Evolutionary conservation across 495 filamentous ascomycete genomes (phyloP).

Genomic region (Articulospora tetracladia): DNA sequence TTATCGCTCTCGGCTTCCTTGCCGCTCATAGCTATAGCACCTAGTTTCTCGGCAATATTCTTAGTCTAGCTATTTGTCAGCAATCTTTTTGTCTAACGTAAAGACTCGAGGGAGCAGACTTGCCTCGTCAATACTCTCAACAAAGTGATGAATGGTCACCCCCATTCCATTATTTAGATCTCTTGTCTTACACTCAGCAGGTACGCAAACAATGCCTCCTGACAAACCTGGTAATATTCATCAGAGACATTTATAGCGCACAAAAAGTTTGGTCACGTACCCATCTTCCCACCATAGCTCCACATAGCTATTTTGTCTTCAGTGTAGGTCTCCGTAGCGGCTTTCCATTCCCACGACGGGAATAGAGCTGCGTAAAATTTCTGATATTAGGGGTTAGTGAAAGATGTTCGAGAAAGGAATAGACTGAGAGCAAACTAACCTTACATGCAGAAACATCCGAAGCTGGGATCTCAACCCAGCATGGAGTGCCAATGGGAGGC

Average conservation of each 20-base stretch:
- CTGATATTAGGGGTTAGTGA: constrained; percentile 1
- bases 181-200: constrained; percentile 1
- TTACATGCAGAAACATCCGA: constrained; percentile 9
- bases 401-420: background rate
- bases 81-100: background rate
- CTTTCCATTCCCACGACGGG: constrained; percentile 12
- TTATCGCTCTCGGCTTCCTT: constrained; percentile 7
- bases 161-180: constrained; percentile 11
- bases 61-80: constrained; percentile 3
- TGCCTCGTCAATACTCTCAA: constrained; percentile 15
- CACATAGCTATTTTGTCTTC: constrained; percentile 15
- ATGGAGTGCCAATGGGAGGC: constrained; percentile 6
- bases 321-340: constrained; percentile 7
- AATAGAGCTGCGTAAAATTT: constrained; percentile 16
- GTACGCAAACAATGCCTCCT: constrained; percentile 11
- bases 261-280: background rate
- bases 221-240: background rate
- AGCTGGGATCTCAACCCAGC: constrained; percentile 18
- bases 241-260: background rate
- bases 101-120: background rate
- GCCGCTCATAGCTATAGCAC: background rate
- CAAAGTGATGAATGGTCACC: constrained; percentile 9
- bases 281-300: background rate
- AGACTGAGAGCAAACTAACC: background rate
- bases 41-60: constrained; percentile 3